These are phyloP conservation scores for Gliomastix tumulicola DNA, from an alignment of 2,329 filamentous ascomycete species.

Conservation along the genomic window DNA sequence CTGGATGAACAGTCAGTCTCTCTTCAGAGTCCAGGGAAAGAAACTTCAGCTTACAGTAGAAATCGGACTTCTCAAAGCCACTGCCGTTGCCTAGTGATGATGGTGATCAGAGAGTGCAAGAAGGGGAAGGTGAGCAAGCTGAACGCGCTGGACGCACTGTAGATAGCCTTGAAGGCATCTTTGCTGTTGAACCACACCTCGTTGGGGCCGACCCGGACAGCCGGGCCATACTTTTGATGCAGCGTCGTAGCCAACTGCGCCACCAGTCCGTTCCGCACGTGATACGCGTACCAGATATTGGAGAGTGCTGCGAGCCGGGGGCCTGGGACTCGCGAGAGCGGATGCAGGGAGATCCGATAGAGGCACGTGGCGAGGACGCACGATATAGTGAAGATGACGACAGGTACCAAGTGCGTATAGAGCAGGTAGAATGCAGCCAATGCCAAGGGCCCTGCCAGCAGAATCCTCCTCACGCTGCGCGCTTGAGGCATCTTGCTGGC, in stretches of 20 bases:
- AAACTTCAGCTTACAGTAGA: conserved; percentile 34
- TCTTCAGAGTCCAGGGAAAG: no score
- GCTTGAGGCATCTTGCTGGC: no score
- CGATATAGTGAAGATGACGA: no score
- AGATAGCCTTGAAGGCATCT: conserved; percentile 40
- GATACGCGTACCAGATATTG: conserved; percentile 38
- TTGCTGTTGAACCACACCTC: conserved; percentile 45
- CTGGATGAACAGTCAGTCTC: no score
- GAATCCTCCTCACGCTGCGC: no score
- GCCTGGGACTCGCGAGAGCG: conserved; percentile 36
- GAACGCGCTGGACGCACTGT: conserved; percentile 25
- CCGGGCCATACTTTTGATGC: conserved; percentile 38
- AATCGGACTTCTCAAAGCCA: conserved; percentile 43
- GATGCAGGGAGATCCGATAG: conserved; percentile 36
- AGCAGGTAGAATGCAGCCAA: no score
- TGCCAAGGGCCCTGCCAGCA: no score
- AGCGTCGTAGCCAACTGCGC: conserved; percentile 31
- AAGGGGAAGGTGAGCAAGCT: neutral
- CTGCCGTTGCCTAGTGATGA: conserved; percentile 29
- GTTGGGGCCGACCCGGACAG: conserved; percentile 45
- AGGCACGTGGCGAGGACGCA: no score
- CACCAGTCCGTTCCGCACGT: conserved; percentile 35
- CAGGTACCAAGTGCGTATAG: no score
- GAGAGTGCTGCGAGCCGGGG: conserved; percentile 38
- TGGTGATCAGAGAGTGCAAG: neutral